Percentiles rank a stretch among this genome's conserved stretches.
These are phyloP conservation scores for Tetradesmus obliquus DNA, from an alignment of 139 green algal genomes.

Conservation along the genomic window DNA sequence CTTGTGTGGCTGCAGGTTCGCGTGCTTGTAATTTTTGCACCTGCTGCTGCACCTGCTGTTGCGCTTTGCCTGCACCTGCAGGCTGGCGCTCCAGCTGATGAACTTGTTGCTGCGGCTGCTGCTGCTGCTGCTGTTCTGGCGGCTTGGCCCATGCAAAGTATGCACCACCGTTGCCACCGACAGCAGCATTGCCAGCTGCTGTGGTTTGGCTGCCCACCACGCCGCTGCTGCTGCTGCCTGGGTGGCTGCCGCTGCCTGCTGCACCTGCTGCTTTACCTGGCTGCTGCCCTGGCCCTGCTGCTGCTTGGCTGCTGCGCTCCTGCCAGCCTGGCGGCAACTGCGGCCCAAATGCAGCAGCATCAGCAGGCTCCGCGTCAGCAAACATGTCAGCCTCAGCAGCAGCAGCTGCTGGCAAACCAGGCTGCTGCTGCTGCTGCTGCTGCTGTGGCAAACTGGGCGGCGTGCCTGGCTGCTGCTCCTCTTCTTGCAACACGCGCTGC, in stretches of 20 bases:
- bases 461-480: not conserved
- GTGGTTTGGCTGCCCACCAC: not conserved
- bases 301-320: not conserved
- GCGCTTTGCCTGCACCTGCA: not conserved
- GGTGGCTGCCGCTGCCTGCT: not conserved
- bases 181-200: not conserved
- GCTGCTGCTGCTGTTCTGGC: not conserved
- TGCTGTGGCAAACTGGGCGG: not conserved
- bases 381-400: not conserved
- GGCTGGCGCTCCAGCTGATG: not conserved
- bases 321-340: not conserved
- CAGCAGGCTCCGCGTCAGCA: not conserved
- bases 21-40: not conserved
- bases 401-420: not conserved
- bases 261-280: not conserved
- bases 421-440: not conserved
- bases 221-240: not conserved
- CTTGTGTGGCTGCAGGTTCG: not conserved
- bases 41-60: not conserved
- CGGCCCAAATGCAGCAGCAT: not conserved
- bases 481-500: not conserved
- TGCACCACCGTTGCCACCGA: not conserved
- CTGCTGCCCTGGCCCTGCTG: not conserved
- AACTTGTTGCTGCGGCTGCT: not conserved
- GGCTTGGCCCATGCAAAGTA: slow-evolving; percentile 10